A percentile compares a stretch with the other conserved stretches of the same genome.
Evolutionary conservation across 305 asterid species (phyloP).

Genomic region (Salvia sclarea): DNA sequence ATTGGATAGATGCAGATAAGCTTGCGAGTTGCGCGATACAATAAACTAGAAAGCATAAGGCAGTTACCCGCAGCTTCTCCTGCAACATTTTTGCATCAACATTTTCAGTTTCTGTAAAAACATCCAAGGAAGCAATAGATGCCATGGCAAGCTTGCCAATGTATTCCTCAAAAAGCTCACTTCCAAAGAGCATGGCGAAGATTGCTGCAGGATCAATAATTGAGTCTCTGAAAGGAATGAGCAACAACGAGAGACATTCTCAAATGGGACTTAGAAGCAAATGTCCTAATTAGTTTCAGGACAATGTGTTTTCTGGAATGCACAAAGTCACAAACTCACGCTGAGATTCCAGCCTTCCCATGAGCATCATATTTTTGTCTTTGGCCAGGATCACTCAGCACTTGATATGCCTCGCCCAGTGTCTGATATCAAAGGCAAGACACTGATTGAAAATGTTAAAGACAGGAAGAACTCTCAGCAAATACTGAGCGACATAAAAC

Average conservation of each 20-base stretch:
- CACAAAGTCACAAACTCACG: constrained; percentile 50
- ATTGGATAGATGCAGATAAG: constrained; percentile 13
- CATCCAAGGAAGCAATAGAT: constrained; percentile 95
- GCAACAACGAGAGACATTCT: constrained; percentile 21
- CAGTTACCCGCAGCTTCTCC: constrained; percentile 88
- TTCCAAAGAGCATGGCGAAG: constrained; percentile 98
- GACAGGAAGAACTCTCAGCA: constrained; percentile 28
- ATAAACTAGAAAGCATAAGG: constrained; percentile 17
- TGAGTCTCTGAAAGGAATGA: constrained; percentile 69
- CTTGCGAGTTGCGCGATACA: not conserved
- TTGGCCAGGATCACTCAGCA: constrained; percentile 88
- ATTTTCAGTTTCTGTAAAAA: constrained; percentile 74
- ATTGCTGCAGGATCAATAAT: constrained; percentile 98
- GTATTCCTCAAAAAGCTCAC: constrained; percentile 98
- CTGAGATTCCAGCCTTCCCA: constrained; percentile 95
- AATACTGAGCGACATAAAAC: constrained; percentile 2
- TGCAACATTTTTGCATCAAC: constrained; percentile 81
- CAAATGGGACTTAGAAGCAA: constrained; percentile 11
- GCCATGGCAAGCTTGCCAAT: constrained; percentile 99
- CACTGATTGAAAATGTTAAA: constrained; percentile 34
- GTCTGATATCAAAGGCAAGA: constrained; percentile 44
- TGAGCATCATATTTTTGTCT: constrained; percentile 84
- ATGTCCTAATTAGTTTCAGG: not conserved
- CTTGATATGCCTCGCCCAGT: constrained; percentile 99
- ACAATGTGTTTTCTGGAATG: not conserved